These are phyloP conservation scores for Metarhizium album DNA, from an alignment of 2,329 filamentous ascomycete species.

Conservation along the genomic window DNA sequence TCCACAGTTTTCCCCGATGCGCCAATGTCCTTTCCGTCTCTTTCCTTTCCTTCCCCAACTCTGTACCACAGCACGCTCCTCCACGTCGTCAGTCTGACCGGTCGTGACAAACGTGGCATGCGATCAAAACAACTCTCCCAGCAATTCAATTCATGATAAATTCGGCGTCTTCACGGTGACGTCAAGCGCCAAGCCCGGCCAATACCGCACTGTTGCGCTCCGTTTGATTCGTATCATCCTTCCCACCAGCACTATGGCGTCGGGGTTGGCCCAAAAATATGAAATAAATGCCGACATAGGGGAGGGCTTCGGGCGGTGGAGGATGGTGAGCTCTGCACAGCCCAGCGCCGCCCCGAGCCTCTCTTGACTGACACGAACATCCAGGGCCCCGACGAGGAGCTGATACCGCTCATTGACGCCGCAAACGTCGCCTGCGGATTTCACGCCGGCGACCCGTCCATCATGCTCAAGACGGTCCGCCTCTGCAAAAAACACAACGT, in stretches of 20 bases:
- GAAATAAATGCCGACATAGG: conserved; percentile 41
- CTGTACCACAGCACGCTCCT: too few relatives aligned
- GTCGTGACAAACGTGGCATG: too few relatives aligned
- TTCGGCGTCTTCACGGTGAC: too few relatives aligned
- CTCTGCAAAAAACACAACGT: conserved; percentile 47
- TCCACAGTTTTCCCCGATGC: too few relatives aligned
- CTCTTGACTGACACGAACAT: not conserved
- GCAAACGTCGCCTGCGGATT: conserved; percentile 54
- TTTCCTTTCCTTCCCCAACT: too few relatives aligned
- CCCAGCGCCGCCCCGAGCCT: too few relatives aligned
- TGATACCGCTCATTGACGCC: conserved; percentile 50
- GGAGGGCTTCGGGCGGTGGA: conserved; percentile 37
- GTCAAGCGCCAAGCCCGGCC: too few relatives aligned
- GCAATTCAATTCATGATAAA: too few relatives aligned
- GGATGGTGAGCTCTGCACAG: conserved; percentile 17
- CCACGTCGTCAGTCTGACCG: too few relatives aligned
- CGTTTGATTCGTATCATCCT: not conserved
- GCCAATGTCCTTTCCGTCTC: too few relatives aligned
- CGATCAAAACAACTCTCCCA: too few relatives aligned
- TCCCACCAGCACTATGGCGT: not conserved
- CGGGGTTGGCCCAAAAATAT: not conserved
- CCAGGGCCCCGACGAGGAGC: conserved; percentile 44
- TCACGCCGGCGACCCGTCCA: conserved; percentile 50
- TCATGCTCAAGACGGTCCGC: conserved; percentile 50
- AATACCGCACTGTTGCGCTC: too few relatives aligned